Percentiles rank a stretch among this genome's conserved stretches.
These are phyloP conservation scores for Vanderwaltozyma verrucispora DNA, from an alignment of 805 yeast species.

Conservation along the genomic window DNA sequence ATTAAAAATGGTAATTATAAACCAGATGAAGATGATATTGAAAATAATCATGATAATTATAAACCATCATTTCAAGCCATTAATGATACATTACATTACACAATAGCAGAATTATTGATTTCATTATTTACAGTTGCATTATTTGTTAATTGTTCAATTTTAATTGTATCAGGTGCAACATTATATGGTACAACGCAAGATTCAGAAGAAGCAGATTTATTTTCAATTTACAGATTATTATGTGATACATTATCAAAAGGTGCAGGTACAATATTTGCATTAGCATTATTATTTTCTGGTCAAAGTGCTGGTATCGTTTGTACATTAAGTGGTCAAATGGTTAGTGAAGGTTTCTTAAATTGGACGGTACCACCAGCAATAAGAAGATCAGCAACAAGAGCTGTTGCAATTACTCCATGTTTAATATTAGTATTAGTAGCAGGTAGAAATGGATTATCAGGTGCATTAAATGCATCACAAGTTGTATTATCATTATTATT, in stretches of 20 bases:
- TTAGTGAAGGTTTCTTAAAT: constrained; percentile 77
- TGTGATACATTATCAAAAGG: constrained; percentile 51
- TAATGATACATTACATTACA: constrained; percentile 66
- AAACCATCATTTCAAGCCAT: constrained; percentile 78
- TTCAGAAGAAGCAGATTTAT: constrained; percentile 67
- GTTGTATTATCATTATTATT: constrained; percentile 70
- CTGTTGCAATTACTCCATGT: constrained; percentile 81
- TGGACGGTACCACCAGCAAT: constrained; percentile 77
- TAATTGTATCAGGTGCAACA: constrained; percentile 90
- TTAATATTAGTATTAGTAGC: constrained; percentile 59
- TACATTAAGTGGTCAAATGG: constrained; percentile 90
- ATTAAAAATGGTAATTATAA: constrained; percentile 51
- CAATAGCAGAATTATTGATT: constrained; percentile 71
- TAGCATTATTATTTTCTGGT: constrained; percentile 79
- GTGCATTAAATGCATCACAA: constrained; percentile 73
- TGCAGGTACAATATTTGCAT: constrained; percentile 77
- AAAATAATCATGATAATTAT: constrained; percentile 37
- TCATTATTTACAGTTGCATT: constrained; percentile 83
- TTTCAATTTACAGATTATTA: constrained; percentile 65
- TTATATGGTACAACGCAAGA: constrained; percentile 45
- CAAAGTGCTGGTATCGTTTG: constrained; percentile 94
- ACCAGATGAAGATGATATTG: constrained; percentile 29
- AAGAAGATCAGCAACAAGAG: constrained; percentile 71
- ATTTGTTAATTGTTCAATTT: constrained; percentile 81
- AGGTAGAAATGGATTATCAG: constrained; percentile 74